Conservation (phyloP, 352 stramenopile species). For the Achlya hypogyna region DNA sequence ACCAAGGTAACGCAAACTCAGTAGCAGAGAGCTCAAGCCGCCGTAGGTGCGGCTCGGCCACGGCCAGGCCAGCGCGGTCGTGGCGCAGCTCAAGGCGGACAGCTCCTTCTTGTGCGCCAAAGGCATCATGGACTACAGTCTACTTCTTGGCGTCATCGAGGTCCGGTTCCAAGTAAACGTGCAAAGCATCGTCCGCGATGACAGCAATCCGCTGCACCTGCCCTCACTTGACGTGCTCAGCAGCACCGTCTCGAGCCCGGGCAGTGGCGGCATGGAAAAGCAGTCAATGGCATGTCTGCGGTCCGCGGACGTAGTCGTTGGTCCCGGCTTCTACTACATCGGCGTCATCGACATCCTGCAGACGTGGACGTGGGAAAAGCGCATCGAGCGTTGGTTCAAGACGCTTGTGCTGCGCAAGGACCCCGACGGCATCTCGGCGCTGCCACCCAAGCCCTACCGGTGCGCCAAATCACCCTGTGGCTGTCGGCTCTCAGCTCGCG, state of each 20-base stretch:
- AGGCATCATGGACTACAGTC: constrained; percentile 80
- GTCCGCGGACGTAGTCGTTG: constrained; percentile 67
- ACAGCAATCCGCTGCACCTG: constrained; percentile 43
- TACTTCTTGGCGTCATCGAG: constrained; percentile 70
- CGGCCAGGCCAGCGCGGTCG: constrained; percentile 30
- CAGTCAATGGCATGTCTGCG: constrained; percentile 55
- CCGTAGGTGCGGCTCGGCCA: constrained; percentile 39
- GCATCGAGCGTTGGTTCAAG: constrained; percentile 69
- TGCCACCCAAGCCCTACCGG: constrained; percentile 57
- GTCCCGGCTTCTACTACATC: constrained; percentile 80
- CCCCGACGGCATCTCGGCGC: constrained; percentile 61
- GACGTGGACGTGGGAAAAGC: constrained; percentile 63
- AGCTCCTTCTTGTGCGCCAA: constrained; percentile 55
- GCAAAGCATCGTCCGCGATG: constrained; percentile 53
- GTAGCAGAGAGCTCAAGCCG: neutral
- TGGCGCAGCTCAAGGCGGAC: constrained; percentile 59
- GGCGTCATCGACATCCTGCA: constrained; percentile 83
- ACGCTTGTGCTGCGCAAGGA: constrained; percentile 53
- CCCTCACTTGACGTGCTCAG: constrained; percentile 20
- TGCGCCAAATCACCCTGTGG: neutral
- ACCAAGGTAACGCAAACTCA: constrained; percentile 30
- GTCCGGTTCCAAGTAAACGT: constrained; percentile 67
- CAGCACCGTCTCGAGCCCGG: constrained; percentile 20
- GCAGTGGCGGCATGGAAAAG: constrained; percentile 25
- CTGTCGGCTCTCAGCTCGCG: neutral